phyloP scores from a whole-genome alignment of 2,329 filamentous ascomycete species.

The Fusarium temperatum region DNA sequence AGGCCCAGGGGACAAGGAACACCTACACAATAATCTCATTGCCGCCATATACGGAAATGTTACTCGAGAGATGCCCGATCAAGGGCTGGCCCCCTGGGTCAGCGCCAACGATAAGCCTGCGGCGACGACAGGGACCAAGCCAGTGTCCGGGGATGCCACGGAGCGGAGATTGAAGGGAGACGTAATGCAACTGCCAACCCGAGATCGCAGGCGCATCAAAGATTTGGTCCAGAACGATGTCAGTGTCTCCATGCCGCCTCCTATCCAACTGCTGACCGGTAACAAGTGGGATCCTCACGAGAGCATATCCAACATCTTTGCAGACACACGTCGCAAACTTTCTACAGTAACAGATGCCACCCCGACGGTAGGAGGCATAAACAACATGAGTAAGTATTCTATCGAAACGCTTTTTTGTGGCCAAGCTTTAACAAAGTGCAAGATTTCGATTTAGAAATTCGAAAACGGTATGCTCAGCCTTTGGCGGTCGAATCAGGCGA shows the following conservation, averaged over 20 bases:
- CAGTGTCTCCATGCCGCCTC: constrained; percentile 41
- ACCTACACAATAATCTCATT: constrained; percentile 74
- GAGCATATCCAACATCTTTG: constrained; percentile 61
- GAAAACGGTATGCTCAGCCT: constrained; percentile 71
- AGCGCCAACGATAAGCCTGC: constrained; percentile 75
- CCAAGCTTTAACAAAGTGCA: constrained; percentile 30
- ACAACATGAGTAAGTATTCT: constrained; percentile 75
- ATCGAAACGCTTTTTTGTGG: background rate
- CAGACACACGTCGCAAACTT: constrained; percentile 58
- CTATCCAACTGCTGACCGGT: constrained; percentile 27
- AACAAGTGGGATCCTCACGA: constrained; percentile 64
- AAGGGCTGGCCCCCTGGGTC: constrained; percentile 75
- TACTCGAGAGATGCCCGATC: constrained; percentile 73
- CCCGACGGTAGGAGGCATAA: constrained; percentile 77
- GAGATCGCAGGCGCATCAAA: constrained; percentile 73
- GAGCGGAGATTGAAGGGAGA: constrained; percentile 73
- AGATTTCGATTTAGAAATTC: constrained; percentile 74
- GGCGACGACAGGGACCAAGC: constrained; percentile 65
- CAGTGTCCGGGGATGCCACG: constrained; percentile 70
- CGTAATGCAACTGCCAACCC: constrained; percentile 74
- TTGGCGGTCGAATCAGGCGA: constrained; percentile 74
- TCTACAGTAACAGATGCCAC: constrained; percentile 67
- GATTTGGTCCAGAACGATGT: constrained; percentile 71
- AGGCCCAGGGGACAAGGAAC: constrained; percentile 67
- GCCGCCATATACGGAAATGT: constrained; percentile 75